phyloP scores from a whole-genome alignment of 441 rosid genomes.

The Populus hybrid region DNA sequence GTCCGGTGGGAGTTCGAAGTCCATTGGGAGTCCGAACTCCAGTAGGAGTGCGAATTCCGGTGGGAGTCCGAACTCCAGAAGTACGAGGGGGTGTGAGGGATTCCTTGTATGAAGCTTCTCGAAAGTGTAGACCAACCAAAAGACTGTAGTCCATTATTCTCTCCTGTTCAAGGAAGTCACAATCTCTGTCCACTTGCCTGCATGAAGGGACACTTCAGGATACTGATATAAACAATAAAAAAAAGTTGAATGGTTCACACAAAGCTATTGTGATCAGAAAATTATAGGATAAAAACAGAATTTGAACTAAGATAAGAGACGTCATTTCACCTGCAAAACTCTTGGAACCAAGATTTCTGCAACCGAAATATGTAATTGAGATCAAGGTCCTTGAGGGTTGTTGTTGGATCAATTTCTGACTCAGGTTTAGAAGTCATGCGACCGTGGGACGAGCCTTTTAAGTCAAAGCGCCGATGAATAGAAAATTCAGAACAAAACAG shows the following conservation, averaged over 20 bases:
- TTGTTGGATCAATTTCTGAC: constrained; percentile 78
- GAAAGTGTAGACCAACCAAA: constrained; percentile 86
- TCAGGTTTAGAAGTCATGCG: constrained; percentile 83
- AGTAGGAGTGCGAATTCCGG: constrained; percentile 20
- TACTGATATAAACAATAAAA: neutral
- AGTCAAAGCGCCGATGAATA: constrained; percentile 87
- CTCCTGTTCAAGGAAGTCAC: constrained; percentile 92
- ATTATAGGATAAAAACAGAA: neutral
- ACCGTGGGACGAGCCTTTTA: constrained; percentile 97
- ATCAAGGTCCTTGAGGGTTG: constrained; percentile 96
- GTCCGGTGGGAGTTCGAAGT: constrained; percentile 14
- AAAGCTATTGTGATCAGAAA: neutral
- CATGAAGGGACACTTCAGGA: neutral
- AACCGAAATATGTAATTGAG: constrained; percentile 74
- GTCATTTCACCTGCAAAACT: constrained; percentile 72
- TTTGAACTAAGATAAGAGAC: neutral
- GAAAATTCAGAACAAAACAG: constrained; percentile 74
- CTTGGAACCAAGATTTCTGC: constrained; percentile 85
- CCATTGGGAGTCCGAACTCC: constrained; percentile 42
- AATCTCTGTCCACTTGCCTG: constrained; percentile 96
- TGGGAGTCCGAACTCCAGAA: constrained; percentile 37
- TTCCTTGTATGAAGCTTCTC: constrained; percentile 47
- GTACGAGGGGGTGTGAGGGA: constrained; percentile 41
- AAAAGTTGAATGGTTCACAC: neutral
- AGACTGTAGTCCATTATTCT: constrained; percentile 98